A percentile compares a stretch with the other conserved stretches of the same genome.
phyloP scores from a whole-genome alignment of 257 asterid genomes.

The Anisodus acutangulus region DNA sequence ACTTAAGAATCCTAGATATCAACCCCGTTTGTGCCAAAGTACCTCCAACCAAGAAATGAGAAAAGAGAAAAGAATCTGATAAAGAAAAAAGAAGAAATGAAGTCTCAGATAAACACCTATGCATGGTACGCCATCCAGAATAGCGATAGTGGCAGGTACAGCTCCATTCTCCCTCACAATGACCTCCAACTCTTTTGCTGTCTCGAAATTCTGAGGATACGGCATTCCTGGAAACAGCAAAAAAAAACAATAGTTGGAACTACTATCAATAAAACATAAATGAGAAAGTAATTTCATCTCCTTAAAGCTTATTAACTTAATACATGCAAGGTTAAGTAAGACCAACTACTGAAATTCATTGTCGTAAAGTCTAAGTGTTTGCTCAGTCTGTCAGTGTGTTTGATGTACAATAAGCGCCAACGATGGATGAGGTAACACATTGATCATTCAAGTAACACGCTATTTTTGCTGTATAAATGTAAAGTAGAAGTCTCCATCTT shows the following conservation, averaged over 20 bases:
- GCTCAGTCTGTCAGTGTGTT: neutral
- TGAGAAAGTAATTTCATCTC: neutral
- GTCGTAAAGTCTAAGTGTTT: neutral
- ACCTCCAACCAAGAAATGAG: constrained; percentile 28
- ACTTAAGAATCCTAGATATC: neutral
- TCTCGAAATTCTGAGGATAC: constrained; percentile 86
- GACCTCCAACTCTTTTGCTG: constrained; percentile 84
- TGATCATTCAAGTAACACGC: constrained; percentile 1
- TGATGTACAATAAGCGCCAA: neutral
- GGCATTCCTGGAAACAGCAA: constrained; percentile 73
- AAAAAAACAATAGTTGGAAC: neutral
- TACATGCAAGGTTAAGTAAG: constrained; percentile 6
- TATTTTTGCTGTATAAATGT: neutral
- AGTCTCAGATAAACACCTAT: constrained; percentile 54
- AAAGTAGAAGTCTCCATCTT: neutral
- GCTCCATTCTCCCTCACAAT: constrained; percentile 81
- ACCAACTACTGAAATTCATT: neutral
- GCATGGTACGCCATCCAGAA: constrained; percentile 82
- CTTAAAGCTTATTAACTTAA: neutral
- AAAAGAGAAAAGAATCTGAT: neutral
- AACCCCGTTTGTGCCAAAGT: neutral
- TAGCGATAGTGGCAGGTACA: constrained; percentile 88
- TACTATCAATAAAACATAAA: neutral
- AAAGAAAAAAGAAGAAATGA: constrained; percentile 25
- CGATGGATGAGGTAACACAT: neutral